These are phyloP conservation scores for Russula earlei DNA, from an alignment of 768 basidiomycete genomes.

Conservation along the genomic window DNA sequence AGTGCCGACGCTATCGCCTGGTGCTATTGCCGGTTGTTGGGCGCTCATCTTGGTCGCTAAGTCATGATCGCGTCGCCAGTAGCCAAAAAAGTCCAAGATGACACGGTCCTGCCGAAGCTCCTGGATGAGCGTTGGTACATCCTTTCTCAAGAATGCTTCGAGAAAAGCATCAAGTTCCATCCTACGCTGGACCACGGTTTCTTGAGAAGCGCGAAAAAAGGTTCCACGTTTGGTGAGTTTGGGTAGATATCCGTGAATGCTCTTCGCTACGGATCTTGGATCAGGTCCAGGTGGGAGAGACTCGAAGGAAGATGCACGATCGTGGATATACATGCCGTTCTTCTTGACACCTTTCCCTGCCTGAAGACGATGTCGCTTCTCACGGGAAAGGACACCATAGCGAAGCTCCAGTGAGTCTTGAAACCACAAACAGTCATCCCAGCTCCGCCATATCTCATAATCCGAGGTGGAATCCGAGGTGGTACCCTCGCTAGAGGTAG, in stretches of 20 bases:
- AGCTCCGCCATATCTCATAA: constrained; percentile 70
- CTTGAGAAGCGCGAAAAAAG: constrained; percentile 61
- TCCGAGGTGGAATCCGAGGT: constrained; percentile 35
- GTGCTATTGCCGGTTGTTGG: constrained; percentile 17
- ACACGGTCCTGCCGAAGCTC: constrained; percentile 51
- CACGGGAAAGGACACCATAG: constrained; percentile 51
- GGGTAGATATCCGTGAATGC: constrained; percentile 60
- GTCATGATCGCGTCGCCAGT: constrained; percentile 68
- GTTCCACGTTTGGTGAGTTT: constrained; percentile 61
- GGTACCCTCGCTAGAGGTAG: constrained; percentile 22
- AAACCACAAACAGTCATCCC: constrained; percentile 77
- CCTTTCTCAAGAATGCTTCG: constrained; percentile 45
- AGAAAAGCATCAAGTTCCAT: constrained; percentile 52
- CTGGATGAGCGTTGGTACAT: constrained; percentile 54
- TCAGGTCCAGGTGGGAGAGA: constrained; percentile 80
- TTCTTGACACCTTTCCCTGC: constrained; percentile 72
- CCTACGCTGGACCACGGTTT: constrained; percentile 54
- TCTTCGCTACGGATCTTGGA: constrained; percentile 58
- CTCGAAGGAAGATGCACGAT: constrained; percentile 75
- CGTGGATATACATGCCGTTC: constrained; percentile 57
- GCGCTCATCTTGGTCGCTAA: constrained; percentile 35
- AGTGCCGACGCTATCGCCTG: constrained; percentile 23
- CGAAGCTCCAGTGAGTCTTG: constrained; percentile 61
- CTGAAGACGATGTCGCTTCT: constrained; percentile 56
- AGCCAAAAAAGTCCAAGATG: constrained; percentile 70